These are phyloP conservation scores for Pestalotiopsis fici DNA, from an alignment of 2,329 filamentous ascomycete genomes.

Conservation along the genomic window DNA sequence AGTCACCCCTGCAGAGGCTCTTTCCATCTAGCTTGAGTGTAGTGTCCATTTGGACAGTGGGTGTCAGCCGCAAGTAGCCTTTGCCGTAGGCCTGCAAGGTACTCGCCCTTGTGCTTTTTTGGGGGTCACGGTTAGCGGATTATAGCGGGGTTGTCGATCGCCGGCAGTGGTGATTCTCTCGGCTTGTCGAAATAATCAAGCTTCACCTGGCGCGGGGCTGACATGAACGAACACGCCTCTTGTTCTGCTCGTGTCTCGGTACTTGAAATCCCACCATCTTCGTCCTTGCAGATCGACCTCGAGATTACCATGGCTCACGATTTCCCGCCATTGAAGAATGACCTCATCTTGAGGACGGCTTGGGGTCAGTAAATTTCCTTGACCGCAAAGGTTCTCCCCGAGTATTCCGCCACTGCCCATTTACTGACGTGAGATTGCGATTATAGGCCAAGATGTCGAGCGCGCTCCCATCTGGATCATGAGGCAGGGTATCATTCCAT, in stretches of 20 bases:
- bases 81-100: not conserved
- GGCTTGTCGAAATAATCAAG: not conserved
- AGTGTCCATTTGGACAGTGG: not conserved
- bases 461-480: constrained; percentile 98
- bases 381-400: constrained; percentile 9
- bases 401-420: constrained; percentile 6
- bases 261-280: not conserved
- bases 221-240: constrained; percentile 1
- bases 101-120: not conserved
- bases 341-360: constrained; percentile 86
- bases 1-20: not conserved
- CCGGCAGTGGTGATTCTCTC: not conserved
- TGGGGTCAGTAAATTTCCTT: constrained; percentile 63
- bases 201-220: constrained; percentile 5
- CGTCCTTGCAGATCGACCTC: not conserved
- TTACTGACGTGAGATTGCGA: constrained; percentile 9
- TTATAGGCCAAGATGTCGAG: constrained; percentile 81
- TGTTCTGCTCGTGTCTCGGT: constrained; percentile 2
- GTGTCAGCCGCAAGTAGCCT: not conserved
- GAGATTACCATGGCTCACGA: constrained; percentile 60
- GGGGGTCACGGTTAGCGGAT: not conserved
- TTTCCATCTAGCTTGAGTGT: not conserved
- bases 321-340: constrained; percentile 88
- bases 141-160: not conserved
- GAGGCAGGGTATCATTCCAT: constrained; percentile 76